Conservation (phyloP, 257 asterid genomes). For the Echites panduratus region DNA sequence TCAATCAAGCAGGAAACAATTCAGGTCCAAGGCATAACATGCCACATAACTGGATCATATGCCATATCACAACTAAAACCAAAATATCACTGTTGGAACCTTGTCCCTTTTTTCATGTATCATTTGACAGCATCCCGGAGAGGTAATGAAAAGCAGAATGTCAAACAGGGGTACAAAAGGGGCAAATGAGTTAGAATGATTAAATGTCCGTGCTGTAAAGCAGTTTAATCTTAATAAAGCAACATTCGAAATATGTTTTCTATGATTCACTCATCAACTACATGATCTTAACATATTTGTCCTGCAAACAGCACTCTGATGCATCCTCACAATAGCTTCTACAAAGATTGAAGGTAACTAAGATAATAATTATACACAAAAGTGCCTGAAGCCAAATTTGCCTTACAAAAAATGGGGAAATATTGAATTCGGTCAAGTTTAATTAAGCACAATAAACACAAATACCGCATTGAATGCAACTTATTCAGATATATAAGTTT, state of each 20-base stretch:
- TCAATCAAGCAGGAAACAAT: background rate
- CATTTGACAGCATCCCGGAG: background rate
- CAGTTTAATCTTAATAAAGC: background rate
- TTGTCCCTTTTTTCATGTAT: background rate
- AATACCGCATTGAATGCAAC: background rate
- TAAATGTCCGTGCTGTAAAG: background rate
- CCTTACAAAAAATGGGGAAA: background rate
- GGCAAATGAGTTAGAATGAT: background rate
- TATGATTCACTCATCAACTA: background rate
- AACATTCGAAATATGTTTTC: background rate
- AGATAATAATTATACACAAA: background rate
- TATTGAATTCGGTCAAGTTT: background rate
- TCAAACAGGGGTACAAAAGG: background rate
- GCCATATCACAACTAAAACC: background rate
- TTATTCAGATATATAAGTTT: background rate
- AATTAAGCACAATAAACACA: background rate
- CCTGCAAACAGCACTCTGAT: background rate
- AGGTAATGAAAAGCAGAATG: background rate
- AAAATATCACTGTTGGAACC: conserved; percentile 2
- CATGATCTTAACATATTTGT: background rate
- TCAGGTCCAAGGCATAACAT: background rate
- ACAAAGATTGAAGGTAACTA: background rate
- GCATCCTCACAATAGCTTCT: background rate
- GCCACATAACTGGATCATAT: background rate
- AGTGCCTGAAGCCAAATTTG: background rate